Evolutionary conservation across 108 stramenopile species (phyloP).

Genomic region (Fistulifera pelliculosa): DNA sequence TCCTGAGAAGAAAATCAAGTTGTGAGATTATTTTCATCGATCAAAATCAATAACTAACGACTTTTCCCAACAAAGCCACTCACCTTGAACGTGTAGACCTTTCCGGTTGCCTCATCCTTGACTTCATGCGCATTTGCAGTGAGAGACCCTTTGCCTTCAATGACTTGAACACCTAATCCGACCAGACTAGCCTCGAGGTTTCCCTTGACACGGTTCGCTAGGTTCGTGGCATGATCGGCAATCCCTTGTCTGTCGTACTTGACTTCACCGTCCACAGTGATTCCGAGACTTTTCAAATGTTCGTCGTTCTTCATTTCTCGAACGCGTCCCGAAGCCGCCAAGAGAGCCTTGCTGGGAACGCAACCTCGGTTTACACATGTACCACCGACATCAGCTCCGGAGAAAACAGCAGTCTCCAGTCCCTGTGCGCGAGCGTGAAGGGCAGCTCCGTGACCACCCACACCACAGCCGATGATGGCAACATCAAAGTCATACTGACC

Average conservation of each 20-base stretch:
- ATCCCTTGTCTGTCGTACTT: constrained; percentile 83
- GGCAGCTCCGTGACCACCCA: constrained; percentile 99
- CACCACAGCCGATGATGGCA: constrained; percentile 93
- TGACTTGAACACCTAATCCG: constrained; percentile 82
- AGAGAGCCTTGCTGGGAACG: constrained; percentile 95
- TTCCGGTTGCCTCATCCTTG: constrained; percentile 72
- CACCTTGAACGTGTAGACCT: constrained; percentile 84
- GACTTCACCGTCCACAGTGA: constrained; percentile 74
- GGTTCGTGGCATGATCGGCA: constrained; percentile 91
- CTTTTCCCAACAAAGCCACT: no score
- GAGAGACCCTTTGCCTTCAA: constrained; percentile 75
- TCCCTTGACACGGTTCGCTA: constrained; percentile 88
- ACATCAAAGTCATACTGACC: constrained; percentile 72
- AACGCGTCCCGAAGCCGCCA: constrained; percentile 93
- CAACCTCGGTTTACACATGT: constrained; percentile 99
- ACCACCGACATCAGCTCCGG: constrained; percentile 92
- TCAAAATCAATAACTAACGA: constrained; percentile 7
- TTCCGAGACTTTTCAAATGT: constrained; percentile 80
- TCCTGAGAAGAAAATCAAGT: constrained; percentile 36
- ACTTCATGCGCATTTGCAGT: constrained; percentile 84
- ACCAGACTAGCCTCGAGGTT: constrained; percentile 85
- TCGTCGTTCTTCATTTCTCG: constrained; percentile 81
- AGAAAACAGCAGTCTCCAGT: constrained; percentile 89
- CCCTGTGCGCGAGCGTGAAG: constrained; percentile 89
- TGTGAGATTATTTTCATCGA: no score